Conservation (phyloP, 352 stramenopile species). For the Phytopythium boreale region DNA sequence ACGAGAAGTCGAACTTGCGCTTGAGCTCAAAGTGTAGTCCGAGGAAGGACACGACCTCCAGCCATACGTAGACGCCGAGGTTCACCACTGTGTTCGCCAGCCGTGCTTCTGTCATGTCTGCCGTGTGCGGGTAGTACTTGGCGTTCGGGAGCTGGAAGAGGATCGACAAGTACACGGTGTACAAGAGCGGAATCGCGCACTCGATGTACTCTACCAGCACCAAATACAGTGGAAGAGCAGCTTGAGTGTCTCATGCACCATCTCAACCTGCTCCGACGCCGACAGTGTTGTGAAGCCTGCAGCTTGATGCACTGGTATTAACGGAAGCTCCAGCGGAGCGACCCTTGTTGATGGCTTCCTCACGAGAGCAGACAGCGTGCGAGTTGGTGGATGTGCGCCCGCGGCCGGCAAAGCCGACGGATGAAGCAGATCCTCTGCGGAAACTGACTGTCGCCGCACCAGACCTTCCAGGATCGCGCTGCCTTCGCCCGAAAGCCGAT, state of each 20-base stretch:
- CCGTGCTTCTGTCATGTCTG: conserved; percentile 8
- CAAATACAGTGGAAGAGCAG: conserved; percentile 26
- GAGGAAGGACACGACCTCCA: conserved; percentile 15
- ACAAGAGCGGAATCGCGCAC: conserved; percentile 22
- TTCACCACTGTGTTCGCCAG: conserved; percentile 6
- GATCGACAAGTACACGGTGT: conserved; percentile 16
- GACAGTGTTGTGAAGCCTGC: neutral
- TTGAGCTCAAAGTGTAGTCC: conserved; percentile 14
- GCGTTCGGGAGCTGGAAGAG: conserved; percentile 18
- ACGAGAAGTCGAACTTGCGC: conserved; percentile 17
- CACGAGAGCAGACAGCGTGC: neutral
- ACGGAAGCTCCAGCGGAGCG: neutral
- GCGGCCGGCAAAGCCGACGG: neutral
- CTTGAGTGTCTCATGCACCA: conserved; percentile 12
- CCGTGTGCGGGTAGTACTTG: conserved; percentile 18
- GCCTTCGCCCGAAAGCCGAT: neutral
- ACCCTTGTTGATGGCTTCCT: neutral
- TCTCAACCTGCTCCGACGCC: neutral
- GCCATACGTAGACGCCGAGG: conserved; percentile 12
- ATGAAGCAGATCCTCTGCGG: neutral
- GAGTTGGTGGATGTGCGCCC: neutral
- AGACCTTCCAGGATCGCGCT: neutral
- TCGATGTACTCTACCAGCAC: conserved; percentile 28
- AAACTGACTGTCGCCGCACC: neutral
- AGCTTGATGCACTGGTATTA: neutral